phyloP scores from a whole-genome alignment of 2,329 filamentous ascomycete species.

The Dothistroma pini region DNA sequence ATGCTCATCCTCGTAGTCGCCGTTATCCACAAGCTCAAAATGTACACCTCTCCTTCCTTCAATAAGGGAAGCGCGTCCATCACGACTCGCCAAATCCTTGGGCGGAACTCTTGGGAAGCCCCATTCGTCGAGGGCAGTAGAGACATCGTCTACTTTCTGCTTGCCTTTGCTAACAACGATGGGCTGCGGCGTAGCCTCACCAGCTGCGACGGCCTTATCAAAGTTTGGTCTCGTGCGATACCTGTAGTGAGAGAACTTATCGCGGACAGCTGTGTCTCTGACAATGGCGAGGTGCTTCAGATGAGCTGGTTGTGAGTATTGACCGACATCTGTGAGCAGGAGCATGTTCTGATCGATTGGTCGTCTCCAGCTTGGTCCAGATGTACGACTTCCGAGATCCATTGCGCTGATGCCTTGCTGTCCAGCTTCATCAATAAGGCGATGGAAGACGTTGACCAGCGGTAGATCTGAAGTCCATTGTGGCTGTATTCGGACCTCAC shows the following conservation, averaged over 20 bases:
- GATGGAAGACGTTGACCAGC: slow-evolving; percentile 51
- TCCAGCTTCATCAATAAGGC: slow-evolving; percentile 47
- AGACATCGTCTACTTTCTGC: slow-evolving; percentile 23
- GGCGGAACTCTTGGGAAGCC: slow-evolving; percentile 43
- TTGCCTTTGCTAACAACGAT: slow-evolving; percentile 12
- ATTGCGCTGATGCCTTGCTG: slow-evolving; percentile 48
- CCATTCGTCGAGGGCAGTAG: slow-evolving; percentile 42
- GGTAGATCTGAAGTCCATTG: slow-evolving; percentile 54
- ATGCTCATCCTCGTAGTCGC: not conserved
- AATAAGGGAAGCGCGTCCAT: slow-evolving; percentile 43
- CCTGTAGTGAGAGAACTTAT: slow-evolving; percentile 50
- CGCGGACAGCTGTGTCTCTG: slow-evolving; percentile 49
- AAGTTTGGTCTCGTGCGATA: slow-evolving; percentile 55
- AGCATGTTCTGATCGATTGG: slow-evolving; percentile 52
- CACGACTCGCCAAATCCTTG: slow-evolving; percentile 37
- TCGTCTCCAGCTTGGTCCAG: slow-evolving; percentile 53
- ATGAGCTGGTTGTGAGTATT: slow-evolving; percentile 55
- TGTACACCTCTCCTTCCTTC: slow-evolving; percentile 19
- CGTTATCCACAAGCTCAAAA: slow-evolving; percentile 1
- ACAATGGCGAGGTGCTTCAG: slow-evolving; percentile 56
- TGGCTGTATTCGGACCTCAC: not conserved
- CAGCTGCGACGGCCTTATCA: slow-evolving; percentile 49
- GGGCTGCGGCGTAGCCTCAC: slow-evolving; percentile 37
- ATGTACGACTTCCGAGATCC: slow-evolving; percentile 34
- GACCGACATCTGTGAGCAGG: slow-evolving; percentile 55